A percentile compares a stretch with the other conserved stretches of the same genome.
Evolutionary conservation across 164 flowering plant species (phyloP).

Genomic region (Berberis vulgaris): DNA sequence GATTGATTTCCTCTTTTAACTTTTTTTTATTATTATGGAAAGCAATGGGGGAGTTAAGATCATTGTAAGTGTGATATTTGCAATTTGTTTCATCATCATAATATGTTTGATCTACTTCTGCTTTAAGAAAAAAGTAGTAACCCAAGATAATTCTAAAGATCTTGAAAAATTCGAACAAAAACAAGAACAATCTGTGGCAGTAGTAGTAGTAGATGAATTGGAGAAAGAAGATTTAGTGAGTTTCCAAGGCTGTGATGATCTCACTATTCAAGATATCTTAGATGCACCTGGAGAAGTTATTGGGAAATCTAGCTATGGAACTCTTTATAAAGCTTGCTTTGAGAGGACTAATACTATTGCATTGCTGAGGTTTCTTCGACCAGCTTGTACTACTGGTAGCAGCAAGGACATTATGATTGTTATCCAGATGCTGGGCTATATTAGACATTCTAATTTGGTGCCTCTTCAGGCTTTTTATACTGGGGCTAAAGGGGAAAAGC

Average conservation of each 20-base stretch:
- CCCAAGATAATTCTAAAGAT: constrained; percentile 12
- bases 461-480: constrained; percentile 73
- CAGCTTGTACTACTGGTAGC: constrained; percentile 39
- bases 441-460: constrained; percentile 79
- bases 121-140: constrained; percentile 15
- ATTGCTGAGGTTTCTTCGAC: constrained; percentile 76
- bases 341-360: constrained; percentile 28
- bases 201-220: constrained; percentile 14
- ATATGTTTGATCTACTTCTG: constrained; percentile 25
- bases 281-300: constrained; percentile 96
- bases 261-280: constrained; percentile 56
- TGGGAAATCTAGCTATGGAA: constrained; percentile 88
- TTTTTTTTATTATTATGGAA: constrained; percentile 18
- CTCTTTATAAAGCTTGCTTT: constrained; percentile 67
- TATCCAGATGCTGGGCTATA: constrained; percentile 46
- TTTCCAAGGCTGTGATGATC: constrained; percentile 60
- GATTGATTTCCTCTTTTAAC: no score
- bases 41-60: constrained; percentile 26
- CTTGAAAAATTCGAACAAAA: constrained; percentile 17
- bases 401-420: constrained; percentile 31
- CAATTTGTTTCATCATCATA: constrained; percentile 15
- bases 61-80: constrained; percentile 17
- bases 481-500: constrained; percentile 87
- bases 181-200: not conserved
- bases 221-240: constrained; percentile 34